A percentile compares a stretch with the other conserved stretches of the same genome.
Conservation (phyloP, 225 moss, liverwort and hornwort species). For the Polytrichum commune region DNA sequence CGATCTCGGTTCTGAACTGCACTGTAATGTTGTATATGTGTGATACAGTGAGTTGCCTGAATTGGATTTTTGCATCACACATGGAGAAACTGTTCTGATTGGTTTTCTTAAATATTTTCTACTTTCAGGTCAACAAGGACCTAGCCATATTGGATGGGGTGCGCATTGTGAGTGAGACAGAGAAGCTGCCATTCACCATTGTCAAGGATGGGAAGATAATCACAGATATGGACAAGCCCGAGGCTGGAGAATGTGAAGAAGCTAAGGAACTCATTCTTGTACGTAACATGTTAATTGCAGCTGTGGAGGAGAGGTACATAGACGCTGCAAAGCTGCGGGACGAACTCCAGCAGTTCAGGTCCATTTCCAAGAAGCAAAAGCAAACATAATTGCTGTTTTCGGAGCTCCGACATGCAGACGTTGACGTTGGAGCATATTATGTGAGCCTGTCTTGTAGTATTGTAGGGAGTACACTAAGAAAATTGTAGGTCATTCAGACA, state of each 20-base stretch:
- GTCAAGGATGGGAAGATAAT: slow-evolving; percentile 55
- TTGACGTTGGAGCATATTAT: slow-evolving; percentile 40
- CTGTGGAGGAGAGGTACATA: slow-evolving; percentile 86
- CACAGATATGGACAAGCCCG: slow-evolving; percentile 77
- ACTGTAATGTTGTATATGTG: no score
- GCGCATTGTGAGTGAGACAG: slow-evolving; percentile 71
- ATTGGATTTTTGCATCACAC: no score
- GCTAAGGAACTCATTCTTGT: slow-evolving; percentile 85
- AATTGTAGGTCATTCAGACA: slow-evolving; percentile 7
- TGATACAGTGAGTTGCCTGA: no score
- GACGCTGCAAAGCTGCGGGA: slow-evolving; percentile 87
- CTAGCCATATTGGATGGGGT: slow-evolving; percentile 85
- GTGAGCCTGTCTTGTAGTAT: slow-evolving; percentile 25
- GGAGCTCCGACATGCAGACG: slow-evolving; percentile 1
- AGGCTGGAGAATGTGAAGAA: slow-evolving; percentile 61
- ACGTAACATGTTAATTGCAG: slow-evolving; percentile 88
- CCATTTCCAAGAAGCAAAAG: slow-evolving; percentile 70
- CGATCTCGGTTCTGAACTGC: no score
- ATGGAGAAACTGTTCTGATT: no score
- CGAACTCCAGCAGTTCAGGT: slow-evolving; percentile 72
- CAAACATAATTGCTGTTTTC: slow-evolving; percentile 38
- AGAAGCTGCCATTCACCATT: slow-evolving; percentile 63
- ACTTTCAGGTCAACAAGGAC: slow-evolving; percentile 55
- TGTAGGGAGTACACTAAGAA: slow-evolving; percentile 13
- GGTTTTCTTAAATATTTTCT: no score